A percentile compares a stretch with the other conserved stretches of the same genome.
Evolutionary conservation across 2,329 filamentous ascomycete genomes (phyloP).

Genomic region (Alternaria sp.): DNA sequence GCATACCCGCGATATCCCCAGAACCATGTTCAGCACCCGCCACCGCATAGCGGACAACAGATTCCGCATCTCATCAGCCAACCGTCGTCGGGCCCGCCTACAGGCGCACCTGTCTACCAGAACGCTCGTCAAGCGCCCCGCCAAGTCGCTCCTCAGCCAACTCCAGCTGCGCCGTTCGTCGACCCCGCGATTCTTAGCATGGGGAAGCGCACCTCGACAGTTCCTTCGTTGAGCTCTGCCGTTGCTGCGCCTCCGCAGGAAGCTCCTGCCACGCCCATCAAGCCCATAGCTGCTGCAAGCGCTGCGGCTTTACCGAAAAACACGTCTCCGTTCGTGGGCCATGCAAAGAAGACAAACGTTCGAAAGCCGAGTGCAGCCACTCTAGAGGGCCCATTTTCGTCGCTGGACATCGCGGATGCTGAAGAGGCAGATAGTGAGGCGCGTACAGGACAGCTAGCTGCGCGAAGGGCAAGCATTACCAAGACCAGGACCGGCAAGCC

Average conservation of each 20-base stretch:
- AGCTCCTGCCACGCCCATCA: slow-evolving; percentile 55
- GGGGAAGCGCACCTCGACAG: slow-evolving; percentile 48
- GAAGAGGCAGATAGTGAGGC: slow-evolving; percentile 49
- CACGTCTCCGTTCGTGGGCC: slow-evolving; percentile 50
- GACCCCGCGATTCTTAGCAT: slow-evolving; percentile 85
- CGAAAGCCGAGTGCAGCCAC: slow-evolving; percentile 51
- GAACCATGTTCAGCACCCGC: slow-evolving; percentile 20
- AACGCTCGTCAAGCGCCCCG: slow-evolving; percentile 10
- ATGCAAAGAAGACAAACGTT: slow-evolving; percentile 37
- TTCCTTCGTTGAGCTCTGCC: slow-evolving; percentile 28
- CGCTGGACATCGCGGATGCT: slow-evolving; percentile 51
- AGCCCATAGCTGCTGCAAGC: slow-evolving; percentile 47
- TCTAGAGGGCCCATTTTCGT: slow-evolving; percentile 51
- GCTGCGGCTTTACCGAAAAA: slow-evolving; percentile 47
- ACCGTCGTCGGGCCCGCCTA: slow-evolving; percentile 16
- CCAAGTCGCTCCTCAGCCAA: slow-evolving; percentile 33
- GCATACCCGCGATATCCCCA: slow-evolving; percentile 33
- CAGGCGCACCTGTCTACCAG: slow-evolving; percentile 3
- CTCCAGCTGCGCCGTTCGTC: slow-evolving; percentile 62
- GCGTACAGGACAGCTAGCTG: slow-evolving; percentile 31
- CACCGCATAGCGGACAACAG: slow-evolving; percentile 12
- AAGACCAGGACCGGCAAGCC: slow-evolving; percentile 53
- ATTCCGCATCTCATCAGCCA: slow-evolving; percentile 25
- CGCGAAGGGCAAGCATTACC: slow-evolving; percentile 49
- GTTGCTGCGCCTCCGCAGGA: slow-evolving; percentile 41